Evolutionary conservation across 2,329 filamentous ascomycete species (phyloP), one percentile per base, ranked within the genome.

Genomic region (Fusarium tjaetaba): DNA sequence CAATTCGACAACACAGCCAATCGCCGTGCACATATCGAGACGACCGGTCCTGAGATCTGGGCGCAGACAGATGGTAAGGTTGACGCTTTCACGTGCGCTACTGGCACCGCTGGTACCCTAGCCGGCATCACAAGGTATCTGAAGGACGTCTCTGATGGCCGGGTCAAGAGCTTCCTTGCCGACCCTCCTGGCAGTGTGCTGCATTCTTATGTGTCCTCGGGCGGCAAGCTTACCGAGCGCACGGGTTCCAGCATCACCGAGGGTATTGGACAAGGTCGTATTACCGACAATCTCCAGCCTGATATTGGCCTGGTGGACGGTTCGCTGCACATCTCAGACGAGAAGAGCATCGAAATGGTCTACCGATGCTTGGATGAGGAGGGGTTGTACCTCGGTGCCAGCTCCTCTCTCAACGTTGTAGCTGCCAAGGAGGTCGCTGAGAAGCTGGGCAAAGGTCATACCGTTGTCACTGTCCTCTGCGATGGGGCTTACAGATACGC

Each of bases 1-100:
- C 96, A 99, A 85, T 99, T 99, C 84, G 96, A 99, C 82, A 99
- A 99, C 86, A 91, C 88, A 59, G 96, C 96, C 60, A 99, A 99
- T 84, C 89, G 96, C 59, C 91, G 93, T 79, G 96, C 96, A 53
- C 96, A 99, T 82, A 92, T 98, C 77, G 96, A 98, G 86, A 98
- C 96, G 4, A 99, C 96, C 1, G 96, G 96, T 0, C 96, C 96
- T 0, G 96, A 99, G 84, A 97, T 99, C 80, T 99, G 96, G 96
- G 86, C 91, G 34, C 96, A 99, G 87, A 98, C 96, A 0, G 84
- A 81, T 5, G 96, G 96, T 41, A 92, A 92, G 73, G 84, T 99
- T 28, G 95, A 98, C 82, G 96, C 95, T 9, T 99, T 99, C 79
- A 98, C 95, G 6, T 98, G 96, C 83, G 93, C 95, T 6, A 98